A percentile compares a stretch with the other conserved stretches of the same genome.
These are phyloP conservation scores for Cochlearia excelsa DNA, from an alignment of 345 rosid species.

Conservation along the genomic window DNA sequence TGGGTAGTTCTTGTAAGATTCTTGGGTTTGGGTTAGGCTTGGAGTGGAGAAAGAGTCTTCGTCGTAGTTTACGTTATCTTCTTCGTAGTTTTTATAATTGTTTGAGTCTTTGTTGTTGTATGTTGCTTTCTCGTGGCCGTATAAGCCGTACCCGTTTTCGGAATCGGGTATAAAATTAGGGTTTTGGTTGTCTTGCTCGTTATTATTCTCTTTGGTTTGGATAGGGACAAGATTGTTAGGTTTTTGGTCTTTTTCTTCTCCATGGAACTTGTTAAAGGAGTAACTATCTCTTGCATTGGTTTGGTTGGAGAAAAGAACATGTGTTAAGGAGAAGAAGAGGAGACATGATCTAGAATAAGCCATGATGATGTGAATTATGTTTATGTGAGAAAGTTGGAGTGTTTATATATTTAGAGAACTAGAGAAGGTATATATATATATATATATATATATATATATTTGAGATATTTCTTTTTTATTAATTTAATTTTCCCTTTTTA, in stretches of 20 bases:
- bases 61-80: constrained; percentile 29
- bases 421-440: neutral
- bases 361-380: constrained; percentile 30
- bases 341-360: constrained; percentile 25
- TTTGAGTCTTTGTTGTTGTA: constrained; percentile 15
- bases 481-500: too few species aligned
- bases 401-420: constrained; percentile 1
- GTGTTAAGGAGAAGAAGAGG: constrained; percentile 23
- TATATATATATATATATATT: neutral
- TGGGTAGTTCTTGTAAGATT: constrained; percentile 28
- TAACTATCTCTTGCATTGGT: constrained; percentile 35
- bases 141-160: constrained; percentile 33
- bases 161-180: constrained; percentile 33
- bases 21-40: constrained; percentile 28
- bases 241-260: constrained; percentile 16
- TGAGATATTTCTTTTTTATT: too few species aligned
- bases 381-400: constrained; percentile 16
- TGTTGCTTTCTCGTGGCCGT: constrained; percentile 30
- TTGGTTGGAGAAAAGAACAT: constrained; percentile 25
- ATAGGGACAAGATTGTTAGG: constrained; percentile 12
- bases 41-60: constrained; percentile 26
- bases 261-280: constrained; percentile 34
- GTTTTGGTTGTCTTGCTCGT: constrained; percentile 25
- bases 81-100: neutral
- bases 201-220: constrained; percentile 25